A percentile compares a stretch with the other conserved stretches of the same genome.
Conservation (phyloP, 257 asterid species). For the Handroanthus guayacan region DNA sequence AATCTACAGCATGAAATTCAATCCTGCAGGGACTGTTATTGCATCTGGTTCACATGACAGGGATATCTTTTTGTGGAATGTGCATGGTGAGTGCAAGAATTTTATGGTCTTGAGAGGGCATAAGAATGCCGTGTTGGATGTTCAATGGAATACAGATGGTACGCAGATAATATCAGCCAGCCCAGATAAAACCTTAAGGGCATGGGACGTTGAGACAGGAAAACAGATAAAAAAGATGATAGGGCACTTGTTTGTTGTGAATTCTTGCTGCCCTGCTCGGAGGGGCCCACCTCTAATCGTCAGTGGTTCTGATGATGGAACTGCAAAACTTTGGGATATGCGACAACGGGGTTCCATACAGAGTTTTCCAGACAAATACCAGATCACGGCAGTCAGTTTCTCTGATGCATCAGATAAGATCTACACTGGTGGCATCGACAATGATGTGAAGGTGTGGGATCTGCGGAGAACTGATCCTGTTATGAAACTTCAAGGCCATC, state of each 20-base stretch:
- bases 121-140: slow-evolving; percentile 93
- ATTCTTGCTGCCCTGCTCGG: slow-evolving; percentile 91
- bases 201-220: slow-evolving; percentile 96
- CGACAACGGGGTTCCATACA: slow-evolving; percentile 95
- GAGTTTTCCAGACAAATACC: slow-evolving; percentile 96
- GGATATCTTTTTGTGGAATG: slow-evolving; percentile 93
- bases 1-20: slow-evolving; percentile 86
- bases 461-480: slow-evolving; percentile 84
- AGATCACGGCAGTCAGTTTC: slow-evolving; percentile 95
- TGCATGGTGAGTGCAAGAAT: slow-evolving; percentile 88
- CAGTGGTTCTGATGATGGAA: slow-evolving; percentile 98
- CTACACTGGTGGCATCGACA: slow-evolving; percentile 92
- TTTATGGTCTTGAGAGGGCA: slow-evolving; percentile 91
- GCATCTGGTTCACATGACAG: slow-evolving; percentile 96
- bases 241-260: slow-evolving; percentile 88
- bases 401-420: slow-evolving; percentile 96
- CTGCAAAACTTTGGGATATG: slow-evolving; percentile 99
- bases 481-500: slow-evolving; percentile 98
- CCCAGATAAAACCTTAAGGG: slow-evolving; percentile 92
- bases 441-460: slow-evolving; percentile 97
- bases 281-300: slow-evolving; percentile 96
- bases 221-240: slow-evolving; percentile 95
- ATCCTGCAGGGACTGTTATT: slow-evolving; percentile 82
- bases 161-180: slow-evolving; percentile 87
- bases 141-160: slow-evolving; percentile 95